Base-by-base conservation (phyloP, 176 grass and related monocot species). In the Luzula sylvatica region DNA sequence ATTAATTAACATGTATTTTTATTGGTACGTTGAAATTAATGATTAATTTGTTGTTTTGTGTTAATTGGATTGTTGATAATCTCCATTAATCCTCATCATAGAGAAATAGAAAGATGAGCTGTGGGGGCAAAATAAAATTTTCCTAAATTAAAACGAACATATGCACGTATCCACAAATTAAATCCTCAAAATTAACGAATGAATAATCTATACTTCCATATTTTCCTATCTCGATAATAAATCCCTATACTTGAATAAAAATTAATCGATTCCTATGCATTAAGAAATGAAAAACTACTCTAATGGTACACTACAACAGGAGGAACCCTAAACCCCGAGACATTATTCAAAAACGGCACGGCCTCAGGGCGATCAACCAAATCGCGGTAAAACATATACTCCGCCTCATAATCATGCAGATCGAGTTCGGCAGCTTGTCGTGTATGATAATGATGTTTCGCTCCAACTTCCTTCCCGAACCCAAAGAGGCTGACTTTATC, bases 401-500 rank as follows among this genome's bases (percentile, higher is more conserved):
- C 81, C 0, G 75, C 81, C 29, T 68, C 81, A 40, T 84, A 84
- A 53, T 84, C 75, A 53, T 84, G 81, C 17, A 84, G 23, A 61
- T 56, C 70, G 1, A 84, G 58, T 53, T 84, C 81, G 0, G 46
- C 75, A 15, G 41, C 58, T 52, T 79, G 81, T 48, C 65, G 29
- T 15, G 81, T 78, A 50, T 75, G 70, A 58, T 84, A 78, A 53
- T 84, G 65, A 64, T 84, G 81, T 23, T 53, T 65, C 14, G 53
- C 53, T 55, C 65, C 44, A 7, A 55, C n/a, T 40, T 66, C 50
- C 74, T 84, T 84, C 49, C 81, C 81, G 39, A 84, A 84, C 25
- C 75, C 83, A 29, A 87, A 81, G 30, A 87, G 51, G 20, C 72
- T 70, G 16, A 87, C 83, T 23, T 44, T 29, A 6, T 42, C 27